These are phyloP conservation scores for Herpetomonas samuelpessoai DNA, from an alignment of 208 protist genomes.

Conservation along the genomic window DNA sequence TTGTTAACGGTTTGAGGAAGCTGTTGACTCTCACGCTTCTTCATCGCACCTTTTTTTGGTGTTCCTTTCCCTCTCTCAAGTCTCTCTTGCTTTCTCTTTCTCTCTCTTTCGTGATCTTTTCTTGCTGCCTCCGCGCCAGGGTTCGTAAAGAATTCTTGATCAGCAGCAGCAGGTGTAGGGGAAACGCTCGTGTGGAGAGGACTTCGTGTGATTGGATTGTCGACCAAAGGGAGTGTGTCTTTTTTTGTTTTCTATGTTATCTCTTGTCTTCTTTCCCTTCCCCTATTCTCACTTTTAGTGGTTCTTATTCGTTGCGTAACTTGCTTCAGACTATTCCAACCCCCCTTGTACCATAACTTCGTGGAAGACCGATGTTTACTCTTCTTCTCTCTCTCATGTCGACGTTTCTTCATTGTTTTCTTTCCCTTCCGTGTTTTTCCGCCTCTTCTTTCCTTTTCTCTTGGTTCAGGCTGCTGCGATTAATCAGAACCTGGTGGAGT, in stretches of 20 bases:
- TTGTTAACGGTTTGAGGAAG: slow-evolving; percentile 5
- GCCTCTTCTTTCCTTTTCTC: slow-evolving; percentile 6
- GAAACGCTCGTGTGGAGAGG: no score
- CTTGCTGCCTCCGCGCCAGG: slow-evolving; percentile 9
- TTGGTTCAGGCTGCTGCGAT: no score
- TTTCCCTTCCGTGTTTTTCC: slow-evolving; percentile 11
- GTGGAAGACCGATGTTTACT: no score
- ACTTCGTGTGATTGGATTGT: no score
- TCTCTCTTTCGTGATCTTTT: no score
- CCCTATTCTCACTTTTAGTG: not conserved
- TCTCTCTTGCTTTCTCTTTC: slow-evolving; percentile 13
- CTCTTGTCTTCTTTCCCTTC: slow-evolving; percentile 3
- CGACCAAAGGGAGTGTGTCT: no score
- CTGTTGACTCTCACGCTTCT: not conserved
- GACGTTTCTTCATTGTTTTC: slow-evolving; percentile 8
- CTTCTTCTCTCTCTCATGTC: slow-evolving; percentile 8
- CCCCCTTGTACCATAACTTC: no score
- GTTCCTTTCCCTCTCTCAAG: slow-evolving; percentile 3
- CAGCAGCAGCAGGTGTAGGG: no score
- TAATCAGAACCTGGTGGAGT: no score
- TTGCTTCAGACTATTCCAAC: no score
- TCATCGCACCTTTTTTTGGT: not conserved
- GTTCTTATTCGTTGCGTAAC: not conserved
- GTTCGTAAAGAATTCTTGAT: no score
- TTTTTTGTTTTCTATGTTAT: slow-evolving; percentile 9